Evolutionary conservation across 176 grass and related monocot species (phyloP), one percentile per base, ranked within the genome.

Genomic region (Urochloa ruziziensis): DNA sequence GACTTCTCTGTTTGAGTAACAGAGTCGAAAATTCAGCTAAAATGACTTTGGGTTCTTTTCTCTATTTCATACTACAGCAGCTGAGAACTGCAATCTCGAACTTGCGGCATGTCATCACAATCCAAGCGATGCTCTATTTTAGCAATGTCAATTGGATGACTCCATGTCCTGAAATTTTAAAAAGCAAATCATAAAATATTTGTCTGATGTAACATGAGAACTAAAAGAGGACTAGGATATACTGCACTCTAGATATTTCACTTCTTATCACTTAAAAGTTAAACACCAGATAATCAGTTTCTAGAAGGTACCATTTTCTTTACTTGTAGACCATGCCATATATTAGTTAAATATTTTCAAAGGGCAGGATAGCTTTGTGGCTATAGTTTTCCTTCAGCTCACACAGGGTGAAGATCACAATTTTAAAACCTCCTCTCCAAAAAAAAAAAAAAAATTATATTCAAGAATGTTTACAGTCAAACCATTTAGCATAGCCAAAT

Each of bases 151-250:
- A 78, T 30, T 78, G 72, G 77, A 49, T 23, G n/a, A 36, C 57
- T 82, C 73, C 65, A 23, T 46, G 54, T 37, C 88, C 88, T 90
- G 83, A 82, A 90, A 90, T 77, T 54, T 35, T 59, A 82, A 73
- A 14, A 86, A 58, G 56, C 4, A 49, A 21, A 59, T 37, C 12
- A 63, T 82, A 2, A 89, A 43, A 64, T 44, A 56, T 63, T 62
- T 62, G 32, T 43, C 30, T 49, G 19, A 10, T 63, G 17, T 33
- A 32, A 44, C 14, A 59, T 23, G 2, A 12, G n/a, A 52, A 21
- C 21, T 23, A 25, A 16, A 81, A n/a, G 3, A 76, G 7, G 16
- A 54, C 18, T 27, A 71, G 54, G 25, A 44, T 56, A 9, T 10
- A 56, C 53, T 10, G 19, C 19, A 24, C 21, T 21, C 8, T 69